A percentile compares a stretch with the other conserved stretches of the same genome.
Conservation (phyloP, 1,284 basidiomycete genomes). For the Mycosarcoma mackinlayi region DNA sequence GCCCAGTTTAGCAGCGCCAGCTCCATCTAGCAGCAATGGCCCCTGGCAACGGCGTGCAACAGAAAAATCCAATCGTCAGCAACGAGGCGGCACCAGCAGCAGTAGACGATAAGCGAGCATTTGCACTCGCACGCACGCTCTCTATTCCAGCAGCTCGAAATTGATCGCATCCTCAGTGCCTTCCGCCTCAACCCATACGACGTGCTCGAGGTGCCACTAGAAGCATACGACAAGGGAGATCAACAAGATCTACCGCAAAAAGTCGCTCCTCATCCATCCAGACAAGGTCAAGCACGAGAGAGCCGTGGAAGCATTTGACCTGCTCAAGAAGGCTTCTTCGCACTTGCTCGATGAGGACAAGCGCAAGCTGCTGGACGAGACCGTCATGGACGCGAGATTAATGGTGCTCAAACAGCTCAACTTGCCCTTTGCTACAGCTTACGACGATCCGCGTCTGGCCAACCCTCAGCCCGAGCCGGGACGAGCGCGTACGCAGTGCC, state of each 20-base stretch:
- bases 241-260: slow-evolving; percentile 73
- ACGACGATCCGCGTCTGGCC: slow-evolving; percentile 66
- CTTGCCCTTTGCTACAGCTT: slow-evolving; percentile 66
- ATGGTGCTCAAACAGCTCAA: slow-evolving; percentile 67
- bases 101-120: slow-evolving; percentile 23
- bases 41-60: too few relatives aligned
- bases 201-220: slow-evolving; percentile 71
- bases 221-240: slow-evolving; percentile 71
- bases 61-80: neutral
- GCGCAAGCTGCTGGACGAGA: slow-evolving; percentile 68
- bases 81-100: neutral
- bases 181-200: slow-evolving; percentile 75
- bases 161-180: slow-evolving; percentile 71
- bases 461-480: slow-evolving; percentile 70
- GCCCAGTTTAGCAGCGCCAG: neutral
- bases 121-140: slow-evolving; percentile 51
- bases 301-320: slow-evolving; percentile 73
- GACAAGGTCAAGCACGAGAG: slow-evolving; percentile 73
- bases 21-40: too few relatives aligned
- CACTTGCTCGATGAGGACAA: slow-evolving; percentile 66
- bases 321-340: slow-evolving; percentile 72
- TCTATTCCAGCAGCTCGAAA: slow-evolving; percentile 69
- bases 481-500: slow-evolving; percentile 70
- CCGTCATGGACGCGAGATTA: slow-evolving; percentile 67
- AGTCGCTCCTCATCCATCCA: slow-evolving; percentile 73